Evolutionary conservation across 768 basidiomycete species (phyloP).

Genomic region (Auriscalpium orientale): DNA sequence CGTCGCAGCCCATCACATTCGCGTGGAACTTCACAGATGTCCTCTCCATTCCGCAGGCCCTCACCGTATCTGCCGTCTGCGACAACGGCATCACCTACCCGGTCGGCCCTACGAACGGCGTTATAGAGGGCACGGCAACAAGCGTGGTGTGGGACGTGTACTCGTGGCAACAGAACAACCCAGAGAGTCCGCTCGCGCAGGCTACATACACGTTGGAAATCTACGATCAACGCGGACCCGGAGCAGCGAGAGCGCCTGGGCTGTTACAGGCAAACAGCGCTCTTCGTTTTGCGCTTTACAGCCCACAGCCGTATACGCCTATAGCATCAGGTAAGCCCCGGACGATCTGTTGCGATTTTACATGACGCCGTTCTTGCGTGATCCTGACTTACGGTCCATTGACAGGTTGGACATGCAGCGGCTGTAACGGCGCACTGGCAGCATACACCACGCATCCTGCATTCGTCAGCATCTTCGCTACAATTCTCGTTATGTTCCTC

Average conservation of each 20-base stretch:
- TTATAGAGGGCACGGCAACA: slow-evolving; percentile 65
- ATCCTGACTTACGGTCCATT: background rate
- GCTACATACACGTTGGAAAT: slow-evolving; percentile 74
- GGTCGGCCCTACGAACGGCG: slow-evolving; percentile 70
- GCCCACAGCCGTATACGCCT: slow-evolving; percentile 64
- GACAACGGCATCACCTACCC: slow-evolving; percentile 87
- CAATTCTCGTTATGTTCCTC: slow-evolving; percentile 55
- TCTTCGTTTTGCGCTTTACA: slow-evolving; percentile 79
- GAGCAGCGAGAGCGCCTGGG: slow-evolving; percentile 51
- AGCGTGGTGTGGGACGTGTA: slow-evolving; percentile 75
- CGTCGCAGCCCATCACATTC: slow-evolving; percentile 68
- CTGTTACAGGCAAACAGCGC: slow-evolving; percentile 60
- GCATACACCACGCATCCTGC: slow-evolving; percentile 42
- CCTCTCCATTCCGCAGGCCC: slow-evolving; percentile 56
- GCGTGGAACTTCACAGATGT: slow-evolving; percentile 86
- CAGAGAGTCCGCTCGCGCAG: slow-evolving; percentile 62
- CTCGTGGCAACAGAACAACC: slow-evolving; percentile 56
- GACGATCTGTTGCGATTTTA: background rate
- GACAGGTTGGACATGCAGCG: slow-evolving; percentile 49
- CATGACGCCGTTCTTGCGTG: too few species aligned
- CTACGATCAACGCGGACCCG: slow-evolving; percentile 73
- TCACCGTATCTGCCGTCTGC: slow-evolving; percentile 78
- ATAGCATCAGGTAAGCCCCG: slow-evolving; percentile 41
- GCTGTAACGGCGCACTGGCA: slow-evolving; percentile 36
- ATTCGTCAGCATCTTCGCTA: slow-evolving; percentile 44